A percentile compares a stretch with the other conserved stretches of the same genome.
phyloP scores from a whole-genome alignment of 2,329 filamentous ascomycete species.

The Sporothrix protearum region DNA sequence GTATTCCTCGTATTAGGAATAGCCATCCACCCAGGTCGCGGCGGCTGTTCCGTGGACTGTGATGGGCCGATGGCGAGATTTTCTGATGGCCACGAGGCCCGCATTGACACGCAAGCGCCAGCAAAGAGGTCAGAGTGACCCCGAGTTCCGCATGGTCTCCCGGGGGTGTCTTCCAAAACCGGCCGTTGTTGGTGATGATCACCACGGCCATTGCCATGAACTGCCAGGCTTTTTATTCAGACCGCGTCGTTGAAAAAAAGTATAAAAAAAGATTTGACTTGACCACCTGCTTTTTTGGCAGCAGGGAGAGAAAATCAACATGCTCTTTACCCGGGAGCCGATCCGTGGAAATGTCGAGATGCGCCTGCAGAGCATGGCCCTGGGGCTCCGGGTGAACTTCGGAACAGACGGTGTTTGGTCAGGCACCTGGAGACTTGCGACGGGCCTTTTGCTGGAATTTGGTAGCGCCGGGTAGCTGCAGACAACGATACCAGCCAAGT shows the following conservation, averaged over 20 bases:
- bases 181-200: neutral
- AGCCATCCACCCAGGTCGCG: neutral
- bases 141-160: neutral
- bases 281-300: neutral
- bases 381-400: constrained; percentile 7
- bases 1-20: neutral
- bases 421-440: neutral
- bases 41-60: neutral
- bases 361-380: neutral
- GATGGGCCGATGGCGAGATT: neutral
- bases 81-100: neutral
- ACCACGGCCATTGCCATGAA: neutral
- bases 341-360: neutral
- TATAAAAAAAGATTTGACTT: neutral
- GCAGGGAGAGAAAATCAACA: neutral
- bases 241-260: neutral
- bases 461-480: neutral
- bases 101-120: neutral
- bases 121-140: neutral
- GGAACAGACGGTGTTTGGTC: constrained; percentile 2
- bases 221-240: neutral
- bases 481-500: neutral
- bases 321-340: neutral
- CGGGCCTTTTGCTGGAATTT: neutral
- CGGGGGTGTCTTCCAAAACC: neutral